These are phyloP conservation scores for Plasmodium ovale DNA, from an alignment of 169 alveolate species.

Conservation along the genomic window DNA sequence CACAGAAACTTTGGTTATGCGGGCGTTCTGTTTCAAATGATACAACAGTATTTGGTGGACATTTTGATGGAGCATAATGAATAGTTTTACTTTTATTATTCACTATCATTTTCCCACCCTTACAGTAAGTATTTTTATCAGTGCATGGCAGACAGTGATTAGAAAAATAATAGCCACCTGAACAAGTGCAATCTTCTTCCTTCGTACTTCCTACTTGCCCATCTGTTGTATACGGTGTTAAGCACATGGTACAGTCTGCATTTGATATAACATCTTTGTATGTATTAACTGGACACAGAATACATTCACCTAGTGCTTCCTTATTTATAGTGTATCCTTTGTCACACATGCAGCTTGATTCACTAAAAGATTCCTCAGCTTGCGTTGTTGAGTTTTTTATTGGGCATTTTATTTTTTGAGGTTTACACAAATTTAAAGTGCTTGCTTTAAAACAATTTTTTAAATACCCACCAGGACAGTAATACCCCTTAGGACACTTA, in stretches of 20 bases:
- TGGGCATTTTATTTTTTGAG: slow-evolving; percentile 77
- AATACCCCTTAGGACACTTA: slow-evolving; percentile 81
- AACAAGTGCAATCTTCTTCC: slow-evolving; percentile 81
- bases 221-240: slow-evolving; percentile 79
- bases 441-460: slow-evolving; percentile 44
- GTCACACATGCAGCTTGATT: slow-evolving; percentile 79
- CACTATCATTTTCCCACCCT: slow-evolving; percentile 86
- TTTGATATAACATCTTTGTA: slow-evolving; percentile 82
- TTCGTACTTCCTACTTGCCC: slow-evolving; percentile 76
- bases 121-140: slow-evolving; percentile 82
- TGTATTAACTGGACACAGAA: slow-evolving; percentile 80
- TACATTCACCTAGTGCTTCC: slow-evolving; percentile 58
- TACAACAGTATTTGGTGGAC: slow-evolving; percentile 86
- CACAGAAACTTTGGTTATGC: slow-evolving; percentile 54
- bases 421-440: slow-evolving; percentile 40
- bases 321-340: slow-evolving; percentile 65
- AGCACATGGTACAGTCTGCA: slow-evolving; percentile 79
- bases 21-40: slow-evolving; percentile 88
- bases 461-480: slow-evolving; percentile 81
- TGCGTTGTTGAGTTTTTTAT: slow-evolving; percentile 75
- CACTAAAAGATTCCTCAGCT: slow-evolving; percentile 55
- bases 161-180: slow-evolving; percentile 81
- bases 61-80: slow-evolving; percentile 81
- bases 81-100: slow-evolving; percentile 69
- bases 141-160: slow-evolving; percentile 85